Conservation (phyloP, 2,329 filamentous ascomycete genomes). For the Ophiognomonia clavigignenti-juglandacearum region DNA sequence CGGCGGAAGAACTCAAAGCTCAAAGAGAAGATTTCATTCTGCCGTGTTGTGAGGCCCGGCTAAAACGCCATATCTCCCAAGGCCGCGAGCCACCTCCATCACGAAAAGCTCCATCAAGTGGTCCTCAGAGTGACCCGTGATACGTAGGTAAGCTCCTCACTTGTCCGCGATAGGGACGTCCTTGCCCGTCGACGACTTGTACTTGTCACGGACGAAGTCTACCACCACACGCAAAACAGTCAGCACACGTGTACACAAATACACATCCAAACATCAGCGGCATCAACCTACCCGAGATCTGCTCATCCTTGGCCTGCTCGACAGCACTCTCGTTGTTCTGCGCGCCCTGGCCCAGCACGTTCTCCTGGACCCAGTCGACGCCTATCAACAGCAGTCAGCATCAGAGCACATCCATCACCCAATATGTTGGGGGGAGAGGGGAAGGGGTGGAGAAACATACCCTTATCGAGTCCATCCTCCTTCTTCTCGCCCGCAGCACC, state of each 20-base stretch:
- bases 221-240: conserved; percentile 19
- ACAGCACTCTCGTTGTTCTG: conserved; percentile 69
- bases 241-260: background rate
- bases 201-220: conserved; percentile 65
- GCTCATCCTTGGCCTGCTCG: conserved; percentile 80
- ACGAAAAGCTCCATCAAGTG: too few species aligned
- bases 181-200: conserved; percentile 63
- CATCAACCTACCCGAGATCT: conserved; percentile 40
- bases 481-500: conserved; percentile 73
- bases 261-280: background rate
- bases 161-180: conserved; percentile 71
- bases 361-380: conserved; percentile 73
- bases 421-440: background rate
- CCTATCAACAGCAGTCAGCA: too few species aligned
- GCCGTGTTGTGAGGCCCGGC: too few species aligned
- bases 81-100: too few species aligned
- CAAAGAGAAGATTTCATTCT: too few species aligned
- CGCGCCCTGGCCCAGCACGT: conserved; percentile 62
- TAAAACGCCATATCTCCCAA: too few species aligned
- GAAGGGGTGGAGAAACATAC: conserved; percentile 33
- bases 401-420: background rate
- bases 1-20: too few species aligned
- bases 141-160: too few species aligned
- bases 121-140: too few species aligned
- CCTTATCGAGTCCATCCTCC: conserved; percentile 79